Evolutionary conservation across 495 filamentous ascomycete genomes (phyloP), one percentile per base, ranked within the genome.

Genomic region (Penicillium ochrochloron): DNA sequence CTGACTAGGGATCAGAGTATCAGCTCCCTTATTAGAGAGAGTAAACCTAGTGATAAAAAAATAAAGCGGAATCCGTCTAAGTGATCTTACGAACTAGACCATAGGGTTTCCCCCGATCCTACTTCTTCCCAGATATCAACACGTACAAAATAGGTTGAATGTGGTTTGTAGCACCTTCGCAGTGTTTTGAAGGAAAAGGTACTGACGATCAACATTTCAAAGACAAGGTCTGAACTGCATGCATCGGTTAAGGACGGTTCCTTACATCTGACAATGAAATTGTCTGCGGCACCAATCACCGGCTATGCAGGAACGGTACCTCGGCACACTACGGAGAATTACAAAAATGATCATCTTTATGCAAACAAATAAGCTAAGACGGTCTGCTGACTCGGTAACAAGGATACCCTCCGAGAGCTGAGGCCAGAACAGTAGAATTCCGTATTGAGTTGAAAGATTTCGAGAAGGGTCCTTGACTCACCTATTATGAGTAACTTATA

Each of bases 351-450:
- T 33, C 8, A 33, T 33, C 31, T 7, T 5, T 33, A 48, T 21
- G 11, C 10, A n/a, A 48, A 48, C 2, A 48, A 21, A 25, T 1
- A 48, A 1, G 44, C 8, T 8, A 33, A 1, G 44, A 7, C 17
- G 12, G 39, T 5, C 39, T n/a, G 39, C 39, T 42, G 39, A 42
- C n/a, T 48, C 19, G 21, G n/a, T 12, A 48, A n/a, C 44, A 21
- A 42, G 39, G 44, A 48, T 48, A 48, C 21, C 44, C 44, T 25
- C 44, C 44, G 44, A 48, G 44, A 48, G 44, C 44, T 21, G 19
- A 19, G 17, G 41, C 41, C n/a, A 21, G 21, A 21, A 6, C 41
- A 44, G 37, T 5, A 0, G 37, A 15, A 41, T 41, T 41, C 17
- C 6, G 37, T 17, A 41, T 41, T 41, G 14, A 41, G 15, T 15